Evolutionary conservation across 2,329 filamentous ascomycete genomes (phyloP).

Genomic region (Phialophora expanda): DNA sequence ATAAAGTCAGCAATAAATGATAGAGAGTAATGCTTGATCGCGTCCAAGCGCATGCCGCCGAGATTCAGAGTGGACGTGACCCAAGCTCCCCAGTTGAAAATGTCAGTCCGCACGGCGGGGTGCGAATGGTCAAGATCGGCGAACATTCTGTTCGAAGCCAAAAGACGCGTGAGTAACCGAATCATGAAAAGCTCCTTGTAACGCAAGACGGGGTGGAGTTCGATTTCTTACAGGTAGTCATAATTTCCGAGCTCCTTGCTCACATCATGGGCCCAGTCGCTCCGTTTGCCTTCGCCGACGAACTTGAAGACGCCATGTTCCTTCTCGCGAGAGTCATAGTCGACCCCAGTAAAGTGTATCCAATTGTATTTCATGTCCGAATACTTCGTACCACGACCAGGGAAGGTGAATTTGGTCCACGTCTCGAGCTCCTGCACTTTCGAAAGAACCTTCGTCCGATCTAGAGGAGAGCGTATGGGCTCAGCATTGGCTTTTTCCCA

Average conservation of each 20-base stretch:
- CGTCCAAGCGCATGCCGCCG: slow-evolving; percentile 73
- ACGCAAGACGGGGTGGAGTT: not conserved
- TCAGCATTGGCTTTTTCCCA: not conserved
- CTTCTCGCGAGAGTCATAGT: slow-evolving; percentile 65
- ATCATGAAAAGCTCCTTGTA: not conserved
- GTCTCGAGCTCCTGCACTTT: slow-evolving; percentile 67
- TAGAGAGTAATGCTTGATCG: slow-evolving; percentile 73
- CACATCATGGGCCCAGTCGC: slow-evolving; percentile 64
- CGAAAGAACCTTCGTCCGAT: slow-evolving; percentile 62
- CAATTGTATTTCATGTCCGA: slow-evolving; percentile 68
- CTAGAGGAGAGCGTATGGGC: slow-evolving; percentile 36
- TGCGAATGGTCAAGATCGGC: slow-evolving; percentile 71
- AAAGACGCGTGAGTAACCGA: not conserved
- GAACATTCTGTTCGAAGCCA: slow-evolving; percentile 59
- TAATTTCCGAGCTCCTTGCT: slow-evolving; percentile 71
- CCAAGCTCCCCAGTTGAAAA: slow-evolving; percentile 72
- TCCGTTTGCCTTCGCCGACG: slow-evolving; percentile 59
- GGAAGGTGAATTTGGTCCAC: slow-evolving; percentile 71
- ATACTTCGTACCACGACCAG: slow-evolving; percentile 64
- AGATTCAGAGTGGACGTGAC: slow-evolving; percentile 65
- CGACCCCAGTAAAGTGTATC: slow-evolving; percentile 70
- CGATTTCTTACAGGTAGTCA: slow-evolving; percentile 47
- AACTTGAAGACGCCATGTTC: slow-evolving; percentile 68
- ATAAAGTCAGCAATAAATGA: slow-evolving; percentile 70
- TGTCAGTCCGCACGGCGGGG: slow-evolving; percentile 67